Evolutionary conservation across 208 protist species (phyloP).

Genomic region (Angomonas deanei): DNA sequence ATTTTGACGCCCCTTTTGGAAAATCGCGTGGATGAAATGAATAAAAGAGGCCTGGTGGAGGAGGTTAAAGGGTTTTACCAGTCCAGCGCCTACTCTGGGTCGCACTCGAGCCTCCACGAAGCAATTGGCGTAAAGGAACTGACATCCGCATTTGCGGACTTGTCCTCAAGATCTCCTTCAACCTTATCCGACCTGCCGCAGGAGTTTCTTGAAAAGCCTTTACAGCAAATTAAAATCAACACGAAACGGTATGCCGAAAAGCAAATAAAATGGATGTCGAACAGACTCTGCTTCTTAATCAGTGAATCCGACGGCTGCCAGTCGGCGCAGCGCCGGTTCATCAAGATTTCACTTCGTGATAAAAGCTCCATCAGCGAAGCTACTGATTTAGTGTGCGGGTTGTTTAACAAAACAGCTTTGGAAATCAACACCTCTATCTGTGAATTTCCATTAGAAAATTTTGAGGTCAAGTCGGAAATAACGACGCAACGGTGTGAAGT

Average conservation of each 20-base stretch:
- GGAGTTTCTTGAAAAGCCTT: constrained; percentile 8
- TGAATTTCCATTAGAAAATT: constrained; percentile 9
- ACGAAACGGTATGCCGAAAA: constrained; percentile 75
- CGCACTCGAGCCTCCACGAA: background rate
- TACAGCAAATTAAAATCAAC: constrained; percentile 61
- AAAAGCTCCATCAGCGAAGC: background rate
- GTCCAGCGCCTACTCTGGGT: background rate
- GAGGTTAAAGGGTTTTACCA: constrained; percentile 40
- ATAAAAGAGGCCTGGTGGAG: constrained; percentile 50
- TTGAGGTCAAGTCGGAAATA: constrained; percentile 13
- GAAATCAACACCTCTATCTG: background rate
- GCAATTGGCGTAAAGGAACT: background rate
- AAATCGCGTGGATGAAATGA: constrained; percentile 75
- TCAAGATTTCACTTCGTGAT: constrained; percentile 18
- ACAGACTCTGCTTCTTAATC: constrained; percentile 52
- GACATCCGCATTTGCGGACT: background rate
- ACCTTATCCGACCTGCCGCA: too few relatives aligned
- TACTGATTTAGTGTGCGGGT: background rate
- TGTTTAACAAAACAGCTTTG: background rate
- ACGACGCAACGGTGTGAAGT: constrained; percentile 44
- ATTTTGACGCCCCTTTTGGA: constrained; percentile 44
- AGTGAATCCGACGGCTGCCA: constrained; percentile 2
- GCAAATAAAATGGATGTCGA: constrained; percentile 75
- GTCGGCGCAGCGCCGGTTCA: constrained; percentile 24
- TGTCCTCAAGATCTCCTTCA: too few relatives aligned